These are phyloP conservation scores for Penicillium freii DNA, from an alignment of 2,329 filamentous ascomycete genomes.

Conservation along the genomic window DNA sequence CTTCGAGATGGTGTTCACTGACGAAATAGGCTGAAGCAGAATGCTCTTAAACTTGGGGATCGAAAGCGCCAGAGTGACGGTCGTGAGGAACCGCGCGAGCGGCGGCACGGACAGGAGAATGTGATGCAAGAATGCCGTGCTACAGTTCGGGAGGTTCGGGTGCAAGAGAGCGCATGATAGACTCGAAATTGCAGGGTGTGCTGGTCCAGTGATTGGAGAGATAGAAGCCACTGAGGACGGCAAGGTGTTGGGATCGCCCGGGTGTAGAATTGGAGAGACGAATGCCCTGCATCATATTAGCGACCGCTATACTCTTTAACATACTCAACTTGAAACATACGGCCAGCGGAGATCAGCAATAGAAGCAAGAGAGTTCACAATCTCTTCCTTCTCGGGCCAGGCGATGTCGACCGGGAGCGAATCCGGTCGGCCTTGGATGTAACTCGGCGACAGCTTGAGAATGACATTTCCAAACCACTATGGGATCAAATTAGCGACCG, in stretches of 20 bases:
- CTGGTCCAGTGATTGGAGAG: slow-evolving; percentile 74
- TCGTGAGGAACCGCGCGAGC: slow-evolving; percentile 67
- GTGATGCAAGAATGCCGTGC: slow-evolving; percentile 81
- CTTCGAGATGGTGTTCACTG: slow-evolving; percentile 64
- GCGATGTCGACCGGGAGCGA: slow-evolving; percentile 63
- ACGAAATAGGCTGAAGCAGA: slow-evolving; percentile 65
- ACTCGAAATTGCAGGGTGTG: slow-evolving; percentile 80
- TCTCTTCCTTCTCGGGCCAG: slow-evolving; percentile 74
- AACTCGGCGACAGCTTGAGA: slow-evolving; percentile 68
- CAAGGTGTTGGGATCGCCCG: slow-evolving; percentile 56
- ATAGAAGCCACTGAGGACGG: slow-evolving; percentile 68
- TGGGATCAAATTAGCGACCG: slow-evolving; percentile 3
- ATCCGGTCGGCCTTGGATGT: slow-evolving; percentile 70
- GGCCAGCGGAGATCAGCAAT: slow-evolving; percentile 85
- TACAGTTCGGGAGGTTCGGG: slow-evolving; percentile 81
- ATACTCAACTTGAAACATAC: slow-evolving; percentile 47
- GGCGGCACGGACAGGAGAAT: slow-evolving; percentile 80
- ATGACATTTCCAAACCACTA: slow-evolving; percentile 64
- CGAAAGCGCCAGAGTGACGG: slow-evolving; percentile 66
- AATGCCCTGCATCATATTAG: slow-evolving; percentile 57
- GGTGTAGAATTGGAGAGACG: slow-evolving; percentile 82
- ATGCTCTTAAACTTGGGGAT: slow-evolving; percentile 67
- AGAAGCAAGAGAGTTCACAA: slow-evolving; percentile 76
- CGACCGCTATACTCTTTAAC: background rate
- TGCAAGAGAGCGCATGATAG: slow-evolving; percentile 89